A percentile compares a stretch with the other conserved stretches of the same genome.
phyloP scores from a whole-genome alignment of 2,329 filamentous ascomycete genomes.

The Fonsecaea nubica region DNA sequence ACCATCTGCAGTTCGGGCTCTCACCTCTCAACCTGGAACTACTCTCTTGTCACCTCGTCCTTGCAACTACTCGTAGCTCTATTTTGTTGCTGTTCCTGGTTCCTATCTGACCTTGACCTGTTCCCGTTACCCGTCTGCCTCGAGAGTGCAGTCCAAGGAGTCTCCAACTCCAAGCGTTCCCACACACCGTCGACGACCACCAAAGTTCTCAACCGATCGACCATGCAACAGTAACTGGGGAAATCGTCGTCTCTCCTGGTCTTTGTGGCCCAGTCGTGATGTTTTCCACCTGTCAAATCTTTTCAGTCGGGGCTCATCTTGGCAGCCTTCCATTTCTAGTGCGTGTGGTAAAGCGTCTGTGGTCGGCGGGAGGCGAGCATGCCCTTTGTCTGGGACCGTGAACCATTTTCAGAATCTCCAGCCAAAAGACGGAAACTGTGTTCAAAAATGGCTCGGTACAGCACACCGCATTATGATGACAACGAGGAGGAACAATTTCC shows the following conservation, averaged over 20 bases:
- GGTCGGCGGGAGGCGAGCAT: conserved; percentile 29
- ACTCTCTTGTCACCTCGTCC: neutral
- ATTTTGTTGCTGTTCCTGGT: neutral
- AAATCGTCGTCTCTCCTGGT: neutral
- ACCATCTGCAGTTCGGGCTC: neutral
- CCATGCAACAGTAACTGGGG: neutral
- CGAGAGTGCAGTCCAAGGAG: neutral
- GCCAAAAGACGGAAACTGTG: conserved; percentile 38
- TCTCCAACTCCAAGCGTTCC: neutral
- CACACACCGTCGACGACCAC: neutral
- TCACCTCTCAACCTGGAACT: conserved; percentile 1
- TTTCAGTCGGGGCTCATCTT: neutral
- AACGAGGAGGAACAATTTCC: conserved; percentile 17
- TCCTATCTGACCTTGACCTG: neutral
- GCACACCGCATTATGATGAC: conserved; percentile 14
- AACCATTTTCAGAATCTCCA: conserved; percentile 18
- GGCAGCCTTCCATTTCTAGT: neutral
- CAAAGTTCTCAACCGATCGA: neutral
- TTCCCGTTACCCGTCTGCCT: neutral
- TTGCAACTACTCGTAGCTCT: neutral
- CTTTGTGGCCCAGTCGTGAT: neutral
- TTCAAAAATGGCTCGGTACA: conserved; percentile 29
- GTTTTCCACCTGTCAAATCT: neutral
- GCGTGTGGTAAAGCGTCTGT: neutral
- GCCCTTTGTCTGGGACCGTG: conserved; percentile 36